Conservation (phyloP, 345 rosid genomes). For the Viola odorata region DNA sequence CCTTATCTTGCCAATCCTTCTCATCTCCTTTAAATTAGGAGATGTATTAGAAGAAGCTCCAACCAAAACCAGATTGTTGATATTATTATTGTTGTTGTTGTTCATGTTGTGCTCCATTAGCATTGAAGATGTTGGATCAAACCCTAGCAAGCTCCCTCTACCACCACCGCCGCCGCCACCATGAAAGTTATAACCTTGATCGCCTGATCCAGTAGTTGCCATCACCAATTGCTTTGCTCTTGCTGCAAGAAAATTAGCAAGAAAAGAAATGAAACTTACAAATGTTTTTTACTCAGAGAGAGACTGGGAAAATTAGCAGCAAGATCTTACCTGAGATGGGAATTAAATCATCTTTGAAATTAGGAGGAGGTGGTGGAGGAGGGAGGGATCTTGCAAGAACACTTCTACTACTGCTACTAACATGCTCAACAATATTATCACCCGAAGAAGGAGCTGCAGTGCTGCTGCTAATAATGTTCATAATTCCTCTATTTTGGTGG, state of each 20-base stretch:
- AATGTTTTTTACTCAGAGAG: neutral
- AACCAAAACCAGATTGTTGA: slow-evolving; percentile 11
- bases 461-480: slow-evolving; percentile 13
- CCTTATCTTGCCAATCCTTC: slow-evolving; percentile 86
- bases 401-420: slow-evolving; percentile 3
- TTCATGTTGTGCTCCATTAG: too few relatives aligned
- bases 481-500: too few relatives aligned
- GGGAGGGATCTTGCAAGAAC: slow-evolving; percentile 35
- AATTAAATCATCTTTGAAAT: slow-evolving; percentile 46
- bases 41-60: slow-evolving; percentile 28
- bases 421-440: slow-evolving; percentile 21
- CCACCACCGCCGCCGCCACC: slow-evolving; percentile 32
- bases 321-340: slow-evolving; percentile 44
- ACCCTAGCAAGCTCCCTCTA: slow-evolving; percentile 45
- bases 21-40: slow-evolving; percentile 50
- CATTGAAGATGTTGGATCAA: slow-evolving; percentile 27
- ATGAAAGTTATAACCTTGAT: too few relatives aligned
- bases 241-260: slow-evolving; percentile 27
- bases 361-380: slow-evolving; percentile 42
- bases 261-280: neutral
- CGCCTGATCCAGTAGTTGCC: slow-evolving; percentile 29
- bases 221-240: slow-evolving; percentile 56
- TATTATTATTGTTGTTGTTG: too few relatives aligned
- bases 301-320: too few relatives aligned
- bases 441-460: slow-evolving; percentile 28